Evolutionary conservation across 495 filamentous ascomycete genomes (phyloP), one percentile per base, ranked within the genome.

Genomic region (Friedmanniomyces endolithicus): DNA sequence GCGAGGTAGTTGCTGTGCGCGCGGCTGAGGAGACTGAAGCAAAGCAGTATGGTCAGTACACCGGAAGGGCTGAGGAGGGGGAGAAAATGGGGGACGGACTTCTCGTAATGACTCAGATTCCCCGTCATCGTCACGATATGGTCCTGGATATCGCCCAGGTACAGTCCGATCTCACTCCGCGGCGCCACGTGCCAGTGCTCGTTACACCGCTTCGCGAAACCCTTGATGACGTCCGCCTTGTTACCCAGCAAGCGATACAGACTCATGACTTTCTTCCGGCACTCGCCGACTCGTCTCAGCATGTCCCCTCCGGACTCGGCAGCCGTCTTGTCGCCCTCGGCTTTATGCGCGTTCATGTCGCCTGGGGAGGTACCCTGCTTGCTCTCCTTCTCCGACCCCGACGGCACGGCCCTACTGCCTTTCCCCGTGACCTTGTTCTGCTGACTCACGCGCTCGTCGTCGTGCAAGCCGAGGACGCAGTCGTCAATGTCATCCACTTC

Each of bases 181-280:
- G 92, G 92, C 24, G 92, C 94, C 41, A 98, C 84, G 63, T 95
- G 87, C 88, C 92, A 98, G 58, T 90, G 87, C 72, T 98, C 92
- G 62, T 95, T 98, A 68, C 92, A 98, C 19, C 92, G 76, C 72
- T 98, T 98, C n/a, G 92, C 92, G 59, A 98, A 96, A 1, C 92
- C 89, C 72, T 96, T 96, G 71, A 98, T 96, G 24, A 98, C 92
- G 62, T 98, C 92, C 11, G 90, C 92, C 72, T 98, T 98, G 69
- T 92, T 95, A 60, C 92, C 92, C 20, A 98, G 75, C 43, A 98
- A 75, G 31, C 92, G 78, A 67, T 95, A 96, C 55, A 97, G 72
- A 47, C 81, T 81, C 92, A 97, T 97, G 59, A 95, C 92, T 67
- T 87, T 94, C 75, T 96, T 96, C 47, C 92, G 78, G 65, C 88